These are phyloP conservation scores for Monosporascus sp. DNA, from an alignment of 2,329 filamentous ascomycete species.

Conservation along the genomic window DNA sequence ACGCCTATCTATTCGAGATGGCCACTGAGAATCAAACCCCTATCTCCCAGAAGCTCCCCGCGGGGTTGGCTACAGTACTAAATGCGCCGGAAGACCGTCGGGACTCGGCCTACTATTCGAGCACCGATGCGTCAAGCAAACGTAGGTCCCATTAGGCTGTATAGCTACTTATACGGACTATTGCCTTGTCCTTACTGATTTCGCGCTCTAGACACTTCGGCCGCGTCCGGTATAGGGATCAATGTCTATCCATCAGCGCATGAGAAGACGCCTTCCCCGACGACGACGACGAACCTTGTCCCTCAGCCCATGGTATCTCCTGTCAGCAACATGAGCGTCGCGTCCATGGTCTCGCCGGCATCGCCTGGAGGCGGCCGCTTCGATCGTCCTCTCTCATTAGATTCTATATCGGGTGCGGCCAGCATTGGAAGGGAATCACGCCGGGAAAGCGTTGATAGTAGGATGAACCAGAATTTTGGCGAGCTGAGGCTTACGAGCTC, in stretches of 20 bases:
- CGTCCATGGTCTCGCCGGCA: constrained; percentile 59
- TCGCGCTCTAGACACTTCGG: constrained; percentile 35
- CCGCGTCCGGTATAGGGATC: constrained; percentile 37
- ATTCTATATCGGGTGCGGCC: constrained; percentile 29
- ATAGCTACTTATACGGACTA: constrained; percentile 4
- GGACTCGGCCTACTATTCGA: constrained; percentile 48
- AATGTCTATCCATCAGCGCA: constrained; percentile 44
- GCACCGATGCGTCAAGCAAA: constrained; percentile 44
- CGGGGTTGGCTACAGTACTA: constrained; percentile 44
- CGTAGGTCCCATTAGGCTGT: constrained; percentile 31
- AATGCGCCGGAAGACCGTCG: constrained; percentile 45
- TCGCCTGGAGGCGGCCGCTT: constrained; percentile 41
- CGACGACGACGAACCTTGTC: constrained; percentile 44
- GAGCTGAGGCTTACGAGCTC: constrained; percentile 65
- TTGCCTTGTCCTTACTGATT: constrained; percentile 14
- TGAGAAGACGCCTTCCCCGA: constrained; percentile 60
- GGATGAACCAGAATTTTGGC: constrained; percentile 66
- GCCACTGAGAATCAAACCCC: constrained; percentile 30
- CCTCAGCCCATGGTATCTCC: constrained; percentile 52
- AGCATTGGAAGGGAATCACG: constrained; percentile 48
- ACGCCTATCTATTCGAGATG: constrained; percentile 22
- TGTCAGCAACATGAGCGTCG: constrained; percentile 58
- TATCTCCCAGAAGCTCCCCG: constrained; percentile 39
- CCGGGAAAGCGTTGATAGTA: constrained; percentile 74
- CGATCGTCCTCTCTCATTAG: constrained; percentile 36